Conservation (phyloP, 192 early-diverging fungal genomes). For the Entrophospora sp. region DNA sequence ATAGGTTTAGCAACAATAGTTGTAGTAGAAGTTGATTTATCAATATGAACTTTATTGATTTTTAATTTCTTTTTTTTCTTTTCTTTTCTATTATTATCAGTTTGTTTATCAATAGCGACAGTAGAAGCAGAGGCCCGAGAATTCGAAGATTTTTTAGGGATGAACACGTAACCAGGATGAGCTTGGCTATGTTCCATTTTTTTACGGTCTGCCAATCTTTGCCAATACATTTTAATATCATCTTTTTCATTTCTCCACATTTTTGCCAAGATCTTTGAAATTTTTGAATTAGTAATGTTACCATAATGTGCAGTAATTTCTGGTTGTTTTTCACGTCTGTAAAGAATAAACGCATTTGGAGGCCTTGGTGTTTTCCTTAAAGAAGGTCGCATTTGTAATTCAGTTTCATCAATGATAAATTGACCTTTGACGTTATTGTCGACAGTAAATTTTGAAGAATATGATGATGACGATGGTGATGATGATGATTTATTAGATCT, state of each 20-base stretch:
- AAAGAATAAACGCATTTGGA: constrained; percentile 20
- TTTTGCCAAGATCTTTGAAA: constrained; percentile 8
- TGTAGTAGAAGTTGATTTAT: no score
- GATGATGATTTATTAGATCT: not conserved
- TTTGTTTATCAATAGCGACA: no score
- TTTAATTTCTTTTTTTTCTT: no score
- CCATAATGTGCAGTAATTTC: not conserved
- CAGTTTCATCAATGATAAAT: not conserved
- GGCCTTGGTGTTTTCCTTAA: not conserved
- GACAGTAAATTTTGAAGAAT: not conserved
- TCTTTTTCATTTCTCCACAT: constrained; percentile 9
- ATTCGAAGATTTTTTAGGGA: constrained; percentile 5
- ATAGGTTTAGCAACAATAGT: no score
- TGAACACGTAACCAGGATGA: constrained; percentile 8
- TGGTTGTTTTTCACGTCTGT: constrained; percentile 5
- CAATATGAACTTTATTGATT: no score
- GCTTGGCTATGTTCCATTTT: constrained; percentile 17
- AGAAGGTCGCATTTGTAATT: not conserved
- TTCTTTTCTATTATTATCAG: no score
- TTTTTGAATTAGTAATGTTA: not conserved
- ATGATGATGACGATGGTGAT: not conserved
- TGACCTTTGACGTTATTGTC: not conserved
- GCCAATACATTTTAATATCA: constrained; percentile 1
- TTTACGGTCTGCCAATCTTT: constrained; percentile 3
- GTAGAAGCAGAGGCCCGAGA: no score